phyloP scores from a whole-genome alignment of 2,329 filamentous ascomycete species.

The Escovopsis sp. region DNA sequence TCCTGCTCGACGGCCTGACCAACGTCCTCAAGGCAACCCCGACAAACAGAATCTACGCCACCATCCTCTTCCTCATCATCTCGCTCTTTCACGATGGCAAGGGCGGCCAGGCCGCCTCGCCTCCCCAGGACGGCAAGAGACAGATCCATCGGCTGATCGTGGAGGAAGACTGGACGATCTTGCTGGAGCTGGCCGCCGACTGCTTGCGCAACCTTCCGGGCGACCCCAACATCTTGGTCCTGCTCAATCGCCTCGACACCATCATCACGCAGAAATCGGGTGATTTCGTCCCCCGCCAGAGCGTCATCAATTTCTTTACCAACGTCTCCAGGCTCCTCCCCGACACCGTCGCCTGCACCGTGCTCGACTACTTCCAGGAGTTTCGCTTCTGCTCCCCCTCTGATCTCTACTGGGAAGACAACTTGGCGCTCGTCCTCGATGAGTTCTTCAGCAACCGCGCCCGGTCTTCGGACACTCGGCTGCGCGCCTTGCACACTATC shows the following conservation, averaged over 20 bases:
- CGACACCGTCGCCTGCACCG: conserved; percentile 45
- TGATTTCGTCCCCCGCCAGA: conserved; percentile 48
- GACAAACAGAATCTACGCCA: conserved; percentile 29
- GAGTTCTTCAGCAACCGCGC: conserved; percentile 47
- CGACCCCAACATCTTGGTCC: conserved; percentile 14
- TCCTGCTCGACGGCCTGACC: conserved; percentile 41
- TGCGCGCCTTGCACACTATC: conserved; percentile 45
- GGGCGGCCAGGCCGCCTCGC: conserved; percentile 18
- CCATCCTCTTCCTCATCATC: conserved; percentile 37
- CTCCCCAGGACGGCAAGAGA: conserved; percentile 36
- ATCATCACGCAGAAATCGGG: conserved; percentile 27
- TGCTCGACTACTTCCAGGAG: conserved; percentile 53
- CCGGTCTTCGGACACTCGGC: conserved; percentile 45
- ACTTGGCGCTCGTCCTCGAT: conserved; percentile 43
- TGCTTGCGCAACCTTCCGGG: conserved; percentile 28
- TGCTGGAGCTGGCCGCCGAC: conserved; percentile 42
- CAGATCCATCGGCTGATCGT: conserved; percentile 39
- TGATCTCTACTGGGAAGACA: conserved; percentile 50
- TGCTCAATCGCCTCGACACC: conserved; percentile 34
- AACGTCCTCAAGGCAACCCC: conserved; percentile 31
- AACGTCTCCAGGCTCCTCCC: conserved; percentile 45
- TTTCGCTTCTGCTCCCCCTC: conserved; percentile 59
- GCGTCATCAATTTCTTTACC: conserved; percentile 52
- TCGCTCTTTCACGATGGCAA: conserved; percentile 38
- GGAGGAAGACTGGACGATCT: conserved; percentile 50